These are phyloP conservation scores for Geotrichum carabidarum DNA, from an alignment of 1,139 yeast genomes.

Conservation along the genomic window DNA sequence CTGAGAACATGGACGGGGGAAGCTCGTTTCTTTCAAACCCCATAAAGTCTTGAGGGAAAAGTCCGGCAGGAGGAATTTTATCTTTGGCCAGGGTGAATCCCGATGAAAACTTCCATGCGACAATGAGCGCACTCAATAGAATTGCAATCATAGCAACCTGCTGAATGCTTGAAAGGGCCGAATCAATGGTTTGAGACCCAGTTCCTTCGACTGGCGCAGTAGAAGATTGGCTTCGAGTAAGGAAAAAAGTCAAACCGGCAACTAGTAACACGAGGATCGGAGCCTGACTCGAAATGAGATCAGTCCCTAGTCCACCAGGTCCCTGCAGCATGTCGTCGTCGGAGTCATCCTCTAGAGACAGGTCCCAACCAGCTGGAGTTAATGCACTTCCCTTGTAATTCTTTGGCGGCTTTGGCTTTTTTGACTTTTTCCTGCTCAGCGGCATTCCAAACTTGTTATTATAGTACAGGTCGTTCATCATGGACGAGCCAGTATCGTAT, in stretches of 20 bases:
- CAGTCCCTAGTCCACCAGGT: background rate
- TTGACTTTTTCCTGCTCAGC: background rate
- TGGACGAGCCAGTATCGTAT: background rate
- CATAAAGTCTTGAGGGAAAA: no score
- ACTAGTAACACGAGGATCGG: constrained; percentile 6
- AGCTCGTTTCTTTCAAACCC: no score
- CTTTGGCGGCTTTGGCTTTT: background rate
- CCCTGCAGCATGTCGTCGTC: background rate
- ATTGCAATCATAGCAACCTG: constrained; percentile 3
- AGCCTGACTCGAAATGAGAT: constrained; percentile 5
- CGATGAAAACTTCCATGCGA: background rate
- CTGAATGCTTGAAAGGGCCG: background rate
- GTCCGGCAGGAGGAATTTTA: background rate
- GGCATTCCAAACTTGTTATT: no score
- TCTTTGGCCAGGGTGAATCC: no score
- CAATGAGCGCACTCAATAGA: background rate
- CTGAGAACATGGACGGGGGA: no score
- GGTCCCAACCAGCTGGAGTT: constrained; percentile 1
- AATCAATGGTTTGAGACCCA: background rate
- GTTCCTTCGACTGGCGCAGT: background rate
- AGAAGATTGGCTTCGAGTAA: background rate
- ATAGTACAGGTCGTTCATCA: no score
- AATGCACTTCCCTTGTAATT: background rate
- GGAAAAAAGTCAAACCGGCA: background rate
- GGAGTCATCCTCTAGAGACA: background rate